A percentile compares a stretch with the other conserved stretches of the same genome.
Evolutionary conservation across 2,329 filamentous ascomycete species (phyloP).

Genomic region (Nakataea oryzae): DNA sequence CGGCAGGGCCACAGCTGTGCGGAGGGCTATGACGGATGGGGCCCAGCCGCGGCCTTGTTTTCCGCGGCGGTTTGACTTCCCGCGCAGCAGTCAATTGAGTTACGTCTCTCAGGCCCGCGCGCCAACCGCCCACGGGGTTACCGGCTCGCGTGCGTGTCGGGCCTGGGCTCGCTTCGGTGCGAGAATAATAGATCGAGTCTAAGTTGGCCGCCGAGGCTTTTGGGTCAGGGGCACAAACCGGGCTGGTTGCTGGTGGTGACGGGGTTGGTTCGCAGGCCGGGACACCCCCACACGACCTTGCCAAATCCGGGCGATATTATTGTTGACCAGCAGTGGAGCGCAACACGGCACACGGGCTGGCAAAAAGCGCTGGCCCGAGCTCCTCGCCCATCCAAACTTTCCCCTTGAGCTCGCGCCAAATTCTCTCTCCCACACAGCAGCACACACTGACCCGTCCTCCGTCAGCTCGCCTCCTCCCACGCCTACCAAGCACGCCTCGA

Average conservation of each 20-base stretch:
- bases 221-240: too few species aligned
- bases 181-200: background rate
- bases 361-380: slow-evolving; percentile 1
- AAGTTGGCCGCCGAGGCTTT: background rate
- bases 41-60: background rate
- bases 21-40: background rate
- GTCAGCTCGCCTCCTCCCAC: background rate
- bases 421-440: too few species aligned
- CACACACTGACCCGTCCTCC: background rate
- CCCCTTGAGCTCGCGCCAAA: slow-evolving; percentile 2
- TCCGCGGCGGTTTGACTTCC: background rate
- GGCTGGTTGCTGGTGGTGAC: background rate
- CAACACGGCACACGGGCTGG: background rate
- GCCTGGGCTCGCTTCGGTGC: background rate
- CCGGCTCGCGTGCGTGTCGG: too few species aligned
- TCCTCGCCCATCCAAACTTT: slow-evolving; percentile 1
- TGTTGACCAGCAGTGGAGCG: background rate
- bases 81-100: background rate
- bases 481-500: background rate
- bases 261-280: background rate
- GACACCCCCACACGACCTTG: slow-evolving; percentile 2
- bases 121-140: background rate
- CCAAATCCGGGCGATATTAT: slow-evolving; percentile 1
- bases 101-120: background rate
- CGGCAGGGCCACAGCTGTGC: background rate